These are phyloP conservation scores for Thyridium curvatum DNA, from an alignment of 2,329 filamentous ascomycete genomes.

Conservation along the genomic window DNA sequence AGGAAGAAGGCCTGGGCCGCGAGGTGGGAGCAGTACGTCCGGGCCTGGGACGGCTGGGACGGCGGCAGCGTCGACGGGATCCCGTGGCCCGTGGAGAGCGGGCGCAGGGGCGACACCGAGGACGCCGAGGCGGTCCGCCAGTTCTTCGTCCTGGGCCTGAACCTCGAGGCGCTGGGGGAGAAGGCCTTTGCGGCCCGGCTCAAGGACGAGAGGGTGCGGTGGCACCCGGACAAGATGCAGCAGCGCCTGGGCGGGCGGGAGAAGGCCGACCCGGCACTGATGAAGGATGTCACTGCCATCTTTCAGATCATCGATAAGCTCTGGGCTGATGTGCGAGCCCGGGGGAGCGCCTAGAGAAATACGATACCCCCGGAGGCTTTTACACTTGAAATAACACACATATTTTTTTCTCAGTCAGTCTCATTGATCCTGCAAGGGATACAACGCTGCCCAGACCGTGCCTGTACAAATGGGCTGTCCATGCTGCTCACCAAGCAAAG, in stretches of 20 bases:
- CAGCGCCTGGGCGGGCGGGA: conserved; percentile 64
- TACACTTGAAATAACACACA: too few species aligned
- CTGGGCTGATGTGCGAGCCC: conserved; percentile 58
- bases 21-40: conserved; percentile 59
- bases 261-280: conserved; percentile 62
- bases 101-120: conserved; percentile 46
- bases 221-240: conserved; percentile 98
- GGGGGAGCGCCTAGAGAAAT: conserved; percentile 3
- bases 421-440: too few species aligned
- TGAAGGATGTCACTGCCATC: conserved; percentile 78
- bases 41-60: conserved; percentile 55
- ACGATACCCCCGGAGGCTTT: too few species aligned
- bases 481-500: too few species aligned
- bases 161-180: conserved; percentile 35
- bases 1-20: conserved; percentile 46
- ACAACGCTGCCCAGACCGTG: too few species aligned
- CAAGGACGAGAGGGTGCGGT: conserved; percentile 81
- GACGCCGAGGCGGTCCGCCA: conserved; percentile 53
- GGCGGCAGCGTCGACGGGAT: conserved; percentile 29
- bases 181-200: conserved; percentile 44
- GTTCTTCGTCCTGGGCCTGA: conserved; percentile 57
- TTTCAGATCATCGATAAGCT: conserved; percentile 86
- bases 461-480: too few species aligned
- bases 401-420: too few species aligned
- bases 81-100: conserved; percentile 69